Evolutionary conservation across 345 rosid genomes (phyloP), one percentile per base, ranked within the genome.

Genomic region (Conringia planisiliqua): DNA sequence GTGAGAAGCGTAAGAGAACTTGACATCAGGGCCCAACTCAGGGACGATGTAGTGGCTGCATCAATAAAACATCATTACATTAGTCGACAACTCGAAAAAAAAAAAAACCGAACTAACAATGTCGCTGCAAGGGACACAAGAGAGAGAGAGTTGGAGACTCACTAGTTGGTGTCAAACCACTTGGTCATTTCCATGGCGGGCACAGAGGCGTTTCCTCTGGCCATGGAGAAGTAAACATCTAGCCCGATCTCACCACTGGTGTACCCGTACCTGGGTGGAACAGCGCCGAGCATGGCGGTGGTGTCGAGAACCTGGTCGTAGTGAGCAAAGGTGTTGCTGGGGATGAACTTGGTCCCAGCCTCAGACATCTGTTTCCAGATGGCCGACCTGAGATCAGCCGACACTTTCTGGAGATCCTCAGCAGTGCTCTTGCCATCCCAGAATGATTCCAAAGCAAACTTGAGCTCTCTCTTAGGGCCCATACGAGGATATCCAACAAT

Each of bases 161-260:
- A 94, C 98, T 94, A 94, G 92, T 95, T 95, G 87, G 99, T 95
- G 86, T 95, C 99, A 44, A 95, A 92, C 99, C 99, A 95, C 91
- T 95, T 95, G 81, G 97, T 95, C 99, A 95, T 95, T 78, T 95
- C 99, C 99, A 95, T 95, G 43, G 99, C 99, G 10, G 99, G 97
- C 0, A 87, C 96, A 57, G 93, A 74, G 81, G 98, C 97, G 52
- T 94, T 94, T 75, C 98, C 98, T 84, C 98, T 90, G 78, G 97
- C 98, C 97, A 94, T 91, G 68, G 98, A 94, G 85, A 94, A 94
- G 87, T 85, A 95, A 42, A 82, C 75, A 42, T 87, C 96, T 0
- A 88, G 81, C 16, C 92, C 97, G 10, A 94, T 94, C 92, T 94
- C 97, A 26, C 96, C 98, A 65, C 89, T 85, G 5, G 79, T 86